These are phyloP conservation scores for Arbutus unedo DNA, from an alignment of 148 eudicot genomes.

Conservation along the genomic window DNA sequence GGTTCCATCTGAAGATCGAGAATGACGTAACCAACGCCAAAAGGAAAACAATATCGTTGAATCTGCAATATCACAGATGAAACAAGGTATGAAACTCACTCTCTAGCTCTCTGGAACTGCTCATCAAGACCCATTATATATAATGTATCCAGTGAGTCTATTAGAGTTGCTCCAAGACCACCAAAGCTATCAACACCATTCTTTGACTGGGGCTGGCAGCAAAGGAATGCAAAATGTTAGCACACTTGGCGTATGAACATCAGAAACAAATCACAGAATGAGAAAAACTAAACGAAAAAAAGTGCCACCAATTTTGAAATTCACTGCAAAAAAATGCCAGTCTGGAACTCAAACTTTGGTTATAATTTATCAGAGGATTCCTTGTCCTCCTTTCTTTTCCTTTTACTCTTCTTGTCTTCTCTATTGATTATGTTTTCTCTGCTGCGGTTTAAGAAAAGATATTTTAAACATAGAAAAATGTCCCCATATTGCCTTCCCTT, in stretches of 20 bases:
- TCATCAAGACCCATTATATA: constrained; percentile 96
- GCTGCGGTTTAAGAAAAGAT: not conserved
- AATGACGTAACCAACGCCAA: not conserved
- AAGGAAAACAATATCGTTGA: not conserved
- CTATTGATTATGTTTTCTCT: not conserved
- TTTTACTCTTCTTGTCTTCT: not conserved
- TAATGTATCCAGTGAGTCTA: constrained; percentile 93
- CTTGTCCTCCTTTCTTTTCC: not conserved
- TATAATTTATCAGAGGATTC: not conserved
- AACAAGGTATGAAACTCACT: constrained; percentile 47
- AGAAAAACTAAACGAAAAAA: not conserved
- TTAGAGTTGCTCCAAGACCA: constrained; percentile 94
- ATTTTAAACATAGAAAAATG: not conserved
- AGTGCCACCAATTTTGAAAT: not conserved
- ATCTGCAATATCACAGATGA: constrained; percentile 9
- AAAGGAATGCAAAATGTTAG: constrained; percentile 19
- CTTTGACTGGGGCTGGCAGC: constrained; percentile 83
- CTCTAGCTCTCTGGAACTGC: constrained; percentile 93
- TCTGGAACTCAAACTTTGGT: not conserved
- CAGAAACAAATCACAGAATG: not conserved
- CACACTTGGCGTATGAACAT: not conserved
- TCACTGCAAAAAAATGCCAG: not conserved
- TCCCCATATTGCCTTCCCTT: not conserved
- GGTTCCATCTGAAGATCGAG: not conserved
- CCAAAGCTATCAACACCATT: constrained; percentile 96